Percentiles rank a stretch among this genome's conserved stretches.
Conservation (phyloP, 2,329 filamentous ascomycete genomes). For the Colletotrichum spaethianum region DNA sequence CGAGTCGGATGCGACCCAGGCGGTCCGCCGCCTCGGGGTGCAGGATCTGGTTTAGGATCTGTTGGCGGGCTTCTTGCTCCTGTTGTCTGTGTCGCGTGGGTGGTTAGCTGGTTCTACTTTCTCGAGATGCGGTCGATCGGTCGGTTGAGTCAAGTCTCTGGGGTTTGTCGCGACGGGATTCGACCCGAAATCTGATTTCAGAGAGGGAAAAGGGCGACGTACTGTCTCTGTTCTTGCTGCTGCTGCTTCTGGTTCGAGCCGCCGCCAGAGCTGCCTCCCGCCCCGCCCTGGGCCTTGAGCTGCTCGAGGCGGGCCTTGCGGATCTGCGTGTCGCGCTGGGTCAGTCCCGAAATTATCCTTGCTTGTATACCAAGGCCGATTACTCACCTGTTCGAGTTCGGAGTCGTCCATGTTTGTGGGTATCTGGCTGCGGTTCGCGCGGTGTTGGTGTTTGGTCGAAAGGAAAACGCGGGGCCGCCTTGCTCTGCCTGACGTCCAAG, state of each 20-base stretch:
- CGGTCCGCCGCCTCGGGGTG: conserved; percentile 94
- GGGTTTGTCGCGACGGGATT: background rate
- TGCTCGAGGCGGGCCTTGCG: conserved; percentile 93
- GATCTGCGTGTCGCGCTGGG: conserved; percentile 70
- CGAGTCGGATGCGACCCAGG: conserved; percentile 92
- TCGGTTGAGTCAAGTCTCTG: background rate
- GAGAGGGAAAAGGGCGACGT: conserved; percentile 35
- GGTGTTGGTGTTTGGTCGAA: conserved; percentile 35
- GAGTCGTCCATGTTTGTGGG: conserved; percentile 57
- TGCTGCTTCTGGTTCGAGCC: conserved; percentile 74
- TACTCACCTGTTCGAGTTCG: conserved; percentile 57
- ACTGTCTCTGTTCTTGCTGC: conserved; percentile 67
- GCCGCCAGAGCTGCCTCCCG: conserved; percentile 60
- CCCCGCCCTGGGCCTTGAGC: conserved; percentile 80
- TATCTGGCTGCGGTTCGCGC: conserved; percentile 14
- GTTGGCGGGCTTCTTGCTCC: conserved; percentile 77
- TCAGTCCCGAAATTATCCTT: background rate
- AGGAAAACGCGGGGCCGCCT: conserved; percentile 35
- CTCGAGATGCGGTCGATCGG: background rate
- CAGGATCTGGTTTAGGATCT: conserved; percentile 92
- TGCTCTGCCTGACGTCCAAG: conserved; percentile 32
- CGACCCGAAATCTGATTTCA: background rate
- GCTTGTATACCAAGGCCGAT: background rate
- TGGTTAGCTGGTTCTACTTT: conserved; percentile 41
- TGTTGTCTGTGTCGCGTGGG: conserved; percentile 55